Conservation (phyloP, 495 filamentous ascomycete species). For the Lindgomyces ingoldianus region DNA sequence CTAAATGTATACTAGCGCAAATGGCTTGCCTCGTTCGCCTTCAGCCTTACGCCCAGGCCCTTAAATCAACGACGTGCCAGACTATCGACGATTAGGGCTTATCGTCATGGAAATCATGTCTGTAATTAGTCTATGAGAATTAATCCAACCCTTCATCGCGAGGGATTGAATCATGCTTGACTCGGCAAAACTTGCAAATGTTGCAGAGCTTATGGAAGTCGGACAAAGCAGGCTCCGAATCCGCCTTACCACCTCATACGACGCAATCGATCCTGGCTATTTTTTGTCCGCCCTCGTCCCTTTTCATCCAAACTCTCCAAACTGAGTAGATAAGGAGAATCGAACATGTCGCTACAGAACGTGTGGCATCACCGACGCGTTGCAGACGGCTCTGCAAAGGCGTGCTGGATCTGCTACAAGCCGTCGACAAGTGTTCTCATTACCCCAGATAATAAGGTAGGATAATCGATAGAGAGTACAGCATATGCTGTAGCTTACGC, state of each 20-base stretch:
- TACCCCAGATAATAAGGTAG: constrained; percentile 85
- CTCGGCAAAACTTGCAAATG: no score
- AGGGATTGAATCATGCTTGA: no score
- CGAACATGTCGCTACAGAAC: constrained; percentile 67
- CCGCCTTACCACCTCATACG: no score
- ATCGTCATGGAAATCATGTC: not conserved
- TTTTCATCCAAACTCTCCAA: no score
- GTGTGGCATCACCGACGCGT: constrained; percentile 85
- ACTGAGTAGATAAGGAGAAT: not conserved
- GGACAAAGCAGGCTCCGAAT: no score
- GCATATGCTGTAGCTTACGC: constrained; percentile 7
- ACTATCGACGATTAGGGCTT: no score
- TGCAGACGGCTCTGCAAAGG: constrained; percentile 75
- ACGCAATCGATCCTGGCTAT: no score
- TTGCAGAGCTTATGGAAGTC: no score
- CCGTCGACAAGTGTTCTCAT: constrained; percentile 83
- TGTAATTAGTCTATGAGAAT: no score
- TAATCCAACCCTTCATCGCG: no score
- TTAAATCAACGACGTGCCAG: not conserved
- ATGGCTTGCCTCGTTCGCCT: not conserved
- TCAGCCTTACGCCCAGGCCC: not conserved
- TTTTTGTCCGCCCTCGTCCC: no score
- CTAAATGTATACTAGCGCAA: not conserved
- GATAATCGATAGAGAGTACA: not conserved
- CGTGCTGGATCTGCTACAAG: constrained; percentile 91